These are phyloP conservation scores for Ilyonectria sp. DNA, from an alignment of 2,329 filamentous ascomycete species.

Conservation along the genomic window DNA sequence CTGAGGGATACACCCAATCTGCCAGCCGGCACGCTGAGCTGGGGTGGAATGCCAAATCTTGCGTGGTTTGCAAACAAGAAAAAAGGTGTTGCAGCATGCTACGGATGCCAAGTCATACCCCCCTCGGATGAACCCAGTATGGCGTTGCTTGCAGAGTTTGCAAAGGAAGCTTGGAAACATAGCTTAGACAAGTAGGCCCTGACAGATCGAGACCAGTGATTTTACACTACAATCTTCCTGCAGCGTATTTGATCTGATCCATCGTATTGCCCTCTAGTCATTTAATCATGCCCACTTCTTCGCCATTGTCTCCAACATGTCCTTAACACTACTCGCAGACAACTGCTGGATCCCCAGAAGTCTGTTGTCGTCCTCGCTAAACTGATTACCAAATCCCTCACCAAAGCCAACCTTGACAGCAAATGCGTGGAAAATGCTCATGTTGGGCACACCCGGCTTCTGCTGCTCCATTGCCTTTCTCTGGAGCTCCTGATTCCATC, in stretches of 20 bases:
- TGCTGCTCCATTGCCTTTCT: not conserved
- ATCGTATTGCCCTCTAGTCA: too few relatives aligned
- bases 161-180: slow-evolving; percentile 1
- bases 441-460: not conserved
- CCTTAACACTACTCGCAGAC: not conserved
- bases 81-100: not conserved
- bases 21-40: slow-evolving; percentile 1
- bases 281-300: too few relatives aligned
- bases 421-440: not conserved
- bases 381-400: not conserved
- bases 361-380: not conserved
- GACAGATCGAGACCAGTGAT: too few relatives aligned
- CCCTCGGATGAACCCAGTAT: not conserved
- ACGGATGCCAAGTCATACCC: slow-evolving; percentile 11
- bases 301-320: too few relatives aligned
- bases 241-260: too few relatives aligned
- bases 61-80: slow-evolving; percentile 12
- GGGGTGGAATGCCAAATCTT: slow-evolving; percentile 9
- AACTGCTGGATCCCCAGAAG: not conserved
- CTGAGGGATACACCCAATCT: slow-evolving; percentile 1
- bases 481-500: not conserved
- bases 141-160: not conserved
- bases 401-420: not conserved
- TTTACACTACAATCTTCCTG: too few relatives aligned
- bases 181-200: not conserved